These are phyloP conservation scores for Penicillium atrosanguineum DNA, from an alignment of 495 filamentous ascomycete species.

Conservation along the genomic window DNA sequence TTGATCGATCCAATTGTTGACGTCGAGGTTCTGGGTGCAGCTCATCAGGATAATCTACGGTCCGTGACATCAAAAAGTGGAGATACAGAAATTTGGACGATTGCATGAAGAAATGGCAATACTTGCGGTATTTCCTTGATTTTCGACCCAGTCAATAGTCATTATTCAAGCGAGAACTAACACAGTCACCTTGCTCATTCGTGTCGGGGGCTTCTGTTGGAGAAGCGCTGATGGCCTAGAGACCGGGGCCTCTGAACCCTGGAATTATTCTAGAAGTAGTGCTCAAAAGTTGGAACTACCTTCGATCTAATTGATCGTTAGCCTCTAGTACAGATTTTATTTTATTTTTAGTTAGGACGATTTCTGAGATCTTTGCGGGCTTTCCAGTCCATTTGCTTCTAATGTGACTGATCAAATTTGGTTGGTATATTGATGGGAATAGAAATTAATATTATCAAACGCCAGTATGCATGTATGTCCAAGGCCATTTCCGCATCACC, in stretches of 20 bases:
- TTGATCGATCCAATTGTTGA: background rate
- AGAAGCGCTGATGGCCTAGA: no score
- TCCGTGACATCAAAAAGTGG: constrained; percentile 3
- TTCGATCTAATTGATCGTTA: no score
- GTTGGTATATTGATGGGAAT: constrained; percentile 23
- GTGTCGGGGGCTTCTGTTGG: no score
- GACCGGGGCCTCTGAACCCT: background rate
- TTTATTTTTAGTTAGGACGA: no score
- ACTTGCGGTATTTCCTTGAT: background rate
- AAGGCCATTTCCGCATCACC: background rate
- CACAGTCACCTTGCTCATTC: no score
- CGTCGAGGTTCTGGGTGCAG: background rate
- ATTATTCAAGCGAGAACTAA: background rate
- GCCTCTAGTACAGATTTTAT: no score
- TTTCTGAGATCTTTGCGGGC: background rate
- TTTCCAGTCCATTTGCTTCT: background rate
- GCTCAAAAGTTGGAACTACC: background rate
- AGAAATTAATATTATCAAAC: constrained; percentile 17
- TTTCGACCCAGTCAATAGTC: background rate
- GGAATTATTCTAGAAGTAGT: background rate
- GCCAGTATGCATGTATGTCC: constrained; percentile 20
- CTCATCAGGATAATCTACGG: constrained; percentile 2
- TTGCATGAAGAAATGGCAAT: background rate
- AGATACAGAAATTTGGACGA: constrained; percentile 1
- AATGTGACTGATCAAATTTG: constrained; percentile 1